Evolutionary conservation across 768 basidiomycete genomes (phyloP).

Genomic region (Mycena kentingensis): DNA sequence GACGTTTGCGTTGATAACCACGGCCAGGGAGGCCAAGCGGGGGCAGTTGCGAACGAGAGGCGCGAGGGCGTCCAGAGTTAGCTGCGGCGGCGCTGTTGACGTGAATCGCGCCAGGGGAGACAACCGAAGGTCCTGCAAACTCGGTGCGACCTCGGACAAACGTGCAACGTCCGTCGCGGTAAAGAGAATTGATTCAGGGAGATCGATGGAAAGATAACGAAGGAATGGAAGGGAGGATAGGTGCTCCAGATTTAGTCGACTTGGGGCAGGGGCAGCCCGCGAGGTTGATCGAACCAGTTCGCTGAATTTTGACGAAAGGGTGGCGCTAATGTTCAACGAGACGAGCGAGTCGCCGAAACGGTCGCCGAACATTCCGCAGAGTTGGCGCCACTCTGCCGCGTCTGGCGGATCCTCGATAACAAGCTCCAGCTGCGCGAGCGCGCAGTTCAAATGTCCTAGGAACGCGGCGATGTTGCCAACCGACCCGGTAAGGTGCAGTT

Average conservation of each 20-base stretch:
- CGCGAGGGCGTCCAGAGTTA: conserved; percentile 66
- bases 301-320: conserved; percentile 73
- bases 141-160: conserved; percentile 64
- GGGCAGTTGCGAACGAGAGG: conserved; percentile 59
- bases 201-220: conserved; percentile 70
- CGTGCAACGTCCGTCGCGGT: conserved; percentile 58
- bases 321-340: conserved; percentile 62
- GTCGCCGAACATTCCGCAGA: conserved; percentile 64
- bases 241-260: conserved; percentile 62
- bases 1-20: conserved; percentile 61
- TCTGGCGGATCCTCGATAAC: conserved; percentile 80
- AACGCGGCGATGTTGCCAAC: conserved; percentile 71
- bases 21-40: conserved; percentile 63
- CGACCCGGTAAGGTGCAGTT: conserved; percentile 69
- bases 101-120: conserved; percentile 73
- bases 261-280: conserved; percentile 60
- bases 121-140: conserved; percentile 66
- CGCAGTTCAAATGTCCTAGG: conserved; percentile 65
- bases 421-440: conserved; percentile 70
- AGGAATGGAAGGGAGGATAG: conserved; percentile 56
- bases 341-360: conserved; percentile 61
- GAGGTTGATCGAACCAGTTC: conserved; percentile 80
- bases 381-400: conserved; percentile 73
- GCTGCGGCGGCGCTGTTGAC: conserved; percentile 48
- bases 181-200: conserved; percentile 75